Evolutionary conservation across 2,329 filamentous ascomycete species (phyloP).

Genomic region (Diaporthe sp.): DNA sequence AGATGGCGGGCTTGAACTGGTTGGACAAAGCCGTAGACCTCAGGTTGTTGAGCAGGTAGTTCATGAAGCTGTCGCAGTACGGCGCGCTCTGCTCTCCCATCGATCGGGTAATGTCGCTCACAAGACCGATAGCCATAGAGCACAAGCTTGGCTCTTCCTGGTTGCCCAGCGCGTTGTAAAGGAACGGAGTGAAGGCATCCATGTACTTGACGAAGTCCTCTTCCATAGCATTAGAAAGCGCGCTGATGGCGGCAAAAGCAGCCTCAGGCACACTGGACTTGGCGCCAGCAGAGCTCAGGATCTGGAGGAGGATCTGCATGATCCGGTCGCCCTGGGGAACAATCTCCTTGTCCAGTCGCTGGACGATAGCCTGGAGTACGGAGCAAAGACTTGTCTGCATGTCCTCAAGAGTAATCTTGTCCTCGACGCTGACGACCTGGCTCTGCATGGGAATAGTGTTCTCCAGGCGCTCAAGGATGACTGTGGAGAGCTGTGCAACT

Average conservation of each 20-base stretch:
- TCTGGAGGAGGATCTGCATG: conserved; percentile 89
- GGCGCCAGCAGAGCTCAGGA: conserved; percentile 80
- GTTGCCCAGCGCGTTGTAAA: conserved; percentile 95
- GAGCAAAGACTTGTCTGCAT: conserved; percentile 97
- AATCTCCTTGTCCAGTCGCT: conserved; percentile 92
- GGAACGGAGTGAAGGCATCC: conserved; percentile 92
- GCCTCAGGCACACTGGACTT: conserved; percentile 97
- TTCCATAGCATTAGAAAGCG: conserved; percentile 91
- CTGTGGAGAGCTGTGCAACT: conserved; percentile 85
- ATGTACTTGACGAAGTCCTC: conserved; percentile 98
- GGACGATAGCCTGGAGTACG: conserved; percentile 91
- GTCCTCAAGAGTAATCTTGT: conserved; percentile 95
- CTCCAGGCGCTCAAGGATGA: conserved; percentile 92
- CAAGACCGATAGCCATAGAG: conserved; percentile 96
- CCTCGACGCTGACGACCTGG: conserved; percentile 97
- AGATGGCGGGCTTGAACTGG: conserved; percentile 97
- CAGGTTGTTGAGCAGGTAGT: conserved; percentile 93
- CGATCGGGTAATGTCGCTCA: conserved; percentile 95
- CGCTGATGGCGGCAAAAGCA: conserved; percentile 91
- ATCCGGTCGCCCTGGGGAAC: conserved; percentile 91
- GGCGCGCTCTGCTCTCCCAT: conserved; percentile 92
- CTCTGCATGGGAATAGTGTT: conserved; percentile 89
- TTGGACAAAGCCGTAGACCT: conserved; percentile 88
- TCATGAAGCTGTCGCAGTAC: conserved; percentile 98
- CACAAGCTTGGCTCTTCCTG: conserved; percentile 95